A percentile compares a stretch with the other conserved stretches of the same genome.
phyloP scores from a whole-genome alignment of 2,329 filamentous ascomycete species.

The Fusarium armeniacum region DNA sequence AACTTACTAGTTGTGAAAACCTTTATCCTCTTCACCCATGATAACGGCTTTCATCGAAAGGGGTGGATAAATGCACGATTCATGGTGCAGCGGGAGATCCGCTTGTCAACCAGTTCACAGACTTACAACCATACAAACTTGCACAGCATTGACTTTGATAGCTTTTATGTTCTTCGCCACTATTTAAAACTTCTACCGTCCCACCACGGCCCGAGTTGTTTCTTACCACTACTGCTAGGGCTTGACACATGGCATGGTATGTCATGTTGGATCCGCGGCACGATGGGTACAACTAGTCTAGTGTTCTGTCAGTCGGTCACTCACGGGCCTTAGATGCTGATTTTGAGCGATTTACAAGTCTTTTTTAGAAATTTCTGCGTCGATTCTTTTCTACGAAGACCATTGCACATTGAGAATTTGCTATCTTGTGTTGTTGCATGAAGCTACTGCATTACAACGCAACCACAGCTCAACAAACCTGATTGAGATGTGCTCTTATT shows the following conservation, averaged over 20 bases:
- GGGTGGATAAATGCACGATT: conserved; percentile 7
- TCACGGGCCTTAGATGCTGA: not conserved
- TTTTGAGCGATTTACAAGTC: conserved; percentile 28
- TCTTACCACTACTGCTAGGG: not conserved
- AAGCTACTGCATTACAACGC: conserved; percentile 1
- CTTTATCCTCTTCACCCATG: not conserved
- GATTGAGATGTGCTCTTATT: not conserved
- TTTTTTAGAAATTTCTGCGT: not conserved
- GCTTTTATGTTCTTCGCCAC: conserved; percentile 16
- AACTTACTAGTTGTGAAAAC: conserved; percentile 8
- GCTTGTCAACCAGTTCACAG: not conserved
- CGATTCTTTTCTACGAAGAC: too few relatives aligned
- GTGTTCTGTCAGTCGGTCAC: conserved; percentile 11
- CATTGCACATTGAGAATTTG: not conserved
- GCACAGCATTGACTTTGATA: not conserved
- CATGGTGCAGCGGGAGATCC: conserved; percentile 12
- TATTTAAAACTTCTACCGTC: not conserved
- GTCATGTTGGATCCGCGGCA: conserved; percentile 3
- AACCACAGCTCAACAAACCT: not conserved
- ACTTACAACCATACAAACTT: not conserved
- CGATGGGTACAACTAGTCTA: conserved; percentile 18
- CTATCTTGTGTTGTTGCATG: not conserved
- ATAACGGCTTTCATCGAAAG: not conserved
- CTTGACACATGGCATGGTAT: conserved; percentile 7
- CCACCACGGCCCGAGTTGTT: conserved; percentile 18